These are phyloP conservation scores for Fusarium austroafricanum DNA, from an alignment of 2,329 filamentous ascomycete genomes.

Conservation along the genomic window DNA sequence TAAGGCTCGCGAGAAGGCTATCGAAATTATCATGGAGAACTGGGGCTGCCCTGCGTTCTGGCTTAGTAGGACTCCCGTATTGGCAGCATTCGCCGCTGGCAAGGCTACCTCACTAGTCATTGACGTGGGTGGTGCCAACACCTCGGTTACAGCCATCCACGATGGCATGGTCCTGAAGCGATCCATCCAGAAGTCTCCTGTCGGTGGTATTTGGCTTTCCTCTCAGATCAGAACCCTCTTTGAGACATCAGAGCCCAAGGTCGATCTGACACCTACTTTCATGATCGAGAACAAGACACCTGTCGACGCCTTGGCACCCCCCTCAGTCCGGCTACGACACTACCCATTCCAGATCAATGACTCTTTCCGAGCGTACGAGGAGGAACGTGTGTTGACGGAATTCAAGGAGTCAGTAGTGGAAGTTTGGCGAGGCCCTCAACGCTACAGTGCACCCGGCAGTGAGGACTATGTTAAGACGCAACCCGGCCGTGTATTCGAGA, in stretches of 20 bases:
- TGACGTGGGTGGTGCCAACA: constrained; percentile 89
- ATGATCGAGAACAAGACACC: constrained; percentile 87
- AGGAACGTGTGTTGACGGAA: constrained; percentile 92
- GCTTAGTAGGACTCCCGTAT: constrained; percentile 86
- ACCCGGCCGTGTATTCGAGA: constrained; percentile 91
- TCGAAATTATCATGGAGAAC: constrained; percentile 96
- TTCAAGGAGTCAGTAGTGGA: constrained; percentile 99
- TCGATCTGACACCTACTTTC: constrained; percentile 85
- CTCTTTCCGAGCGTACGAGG: constrained; percentile 85
- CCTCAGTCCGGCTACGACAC: constrained; percentile 79
- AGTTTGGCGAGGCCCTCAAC: constrained; percentile 85
- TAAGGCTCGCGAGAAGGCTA: constrained; percentile 91
- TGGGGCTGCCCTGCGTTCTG: constrained; percentile 98
- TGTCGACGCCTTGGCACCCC: constrained; percentile 85
- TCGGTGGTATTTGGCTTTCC: constrained; percentile 91
- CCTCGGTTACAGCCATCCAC: constrained; percentile 89
- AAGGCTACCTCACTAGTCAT: constrained; percentile 94
- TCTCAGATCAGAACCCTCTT: constrained; percentile 87
- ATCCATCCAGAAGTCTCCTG: constrained; percentile 84
- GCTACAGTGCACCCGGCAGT: constrained; percentile 73
- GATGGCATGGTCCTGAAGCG: constrained; percentile 96
- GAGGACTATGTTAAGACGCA: constrained; percentile 79
- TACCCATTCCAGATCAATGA: constrained; percentile 71
- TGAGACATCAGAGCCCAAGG: constrained; percentile 73
- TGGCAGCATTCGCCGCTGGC: constrained; percentile 90